phyloP scores from a whole-genome alignment of 345 rosid species.

The Eucalyptus brandiana region DNA sequence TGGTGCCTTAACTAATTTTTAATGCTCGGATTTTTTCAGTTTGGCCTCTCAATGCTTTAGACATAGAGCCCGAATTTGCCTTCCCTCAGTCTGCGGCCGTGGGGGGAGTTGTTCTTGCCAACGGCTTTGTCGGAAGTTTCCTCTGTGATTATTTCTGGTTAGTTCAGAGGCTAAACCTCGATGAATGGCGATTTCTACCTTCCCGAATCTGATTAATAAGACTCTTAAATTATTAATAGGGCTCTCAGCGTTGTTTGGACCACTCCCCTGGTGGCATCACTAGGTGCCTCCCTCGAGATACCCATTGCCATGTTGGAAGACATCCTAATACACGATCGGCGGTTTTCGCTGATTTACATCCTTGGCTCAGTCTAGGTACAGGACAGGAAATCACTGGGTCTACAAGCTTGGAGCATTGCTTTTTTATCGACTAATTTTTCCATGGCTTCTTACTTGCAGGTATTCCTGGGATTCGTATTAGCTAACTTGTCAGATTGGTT shows the following conservation, averaged over 20 bases:
- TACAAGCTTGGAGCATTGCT: background rate
- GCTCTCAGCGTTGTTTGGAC: constrained; percentile 35
- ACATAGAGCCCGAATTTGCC: constrained; percentile 23
- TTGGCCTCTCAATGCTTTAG: constrained; percentile 30
- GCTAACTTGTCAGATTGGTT: constrained; percentile 20
- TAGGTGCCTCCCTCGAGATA: constrained; percentile 26
- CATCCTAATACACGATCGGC: constrained; percentile 17
- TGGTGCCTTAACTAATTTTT: background rate
- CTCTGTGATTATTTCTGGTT: constrained; percentile 33
- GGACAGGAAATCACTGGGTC: background rate
- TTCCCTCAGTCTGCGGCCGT: constrained; percentile 13
- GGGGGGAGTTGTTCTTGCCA: constrained; percentile 6
- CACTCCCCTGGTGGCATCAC: constrained; percentile 21
- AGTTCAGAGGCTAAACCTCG: background rate
- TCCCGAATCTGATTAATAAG: background rate
- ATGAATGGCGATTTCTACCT: background rate
- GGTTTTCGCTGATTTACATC: constrained; percentile 7
- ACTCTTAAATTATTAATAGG: constrained; percentile 1
- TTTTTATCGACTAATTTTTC: background rate
- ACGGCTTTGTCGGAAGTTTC: constrained; percentile 25
- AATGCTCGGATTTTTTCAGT: background rate
- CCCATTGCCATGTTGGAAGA: constrained; percentile 41
- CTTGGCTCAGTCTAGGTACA: constrained; percentile 20
- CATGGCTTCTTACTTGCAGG: constrained; percentile 1
- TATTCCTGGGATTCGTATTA: constrained; percentile 21